Evolutionary conservation across 805 yeast genomes (phyloP).

Genomic region (Candida ipomoeae): DNA sequence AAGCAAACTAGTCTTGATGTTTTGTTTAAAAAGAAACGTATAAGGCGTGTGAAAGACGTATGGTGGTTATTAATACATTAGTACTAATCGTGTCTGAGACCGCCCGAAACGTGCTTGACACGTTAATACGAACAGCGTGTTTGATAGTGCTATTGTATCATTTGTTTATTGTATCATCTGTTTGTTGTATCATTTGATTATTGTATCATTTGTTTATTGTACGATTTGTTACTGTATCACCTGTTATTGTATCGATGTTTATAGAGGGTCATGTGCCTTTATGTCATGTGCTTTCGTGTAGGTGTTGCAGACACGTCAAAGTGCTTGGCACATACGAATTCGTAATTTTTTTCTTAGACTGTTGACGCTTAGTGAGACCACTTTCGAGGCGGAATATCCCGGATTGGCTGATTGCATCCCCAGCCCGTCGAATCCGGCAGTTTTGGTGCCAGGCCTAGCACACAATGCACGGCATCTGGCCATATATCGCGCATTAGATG

Average conservation of each 20-base stretch:
- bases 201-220: no score
- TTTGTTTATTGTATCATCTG: no score
- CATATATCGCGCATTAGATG: neutral
- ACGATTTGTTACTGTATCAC: neutral
- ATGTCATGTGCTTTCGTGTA: neutral
- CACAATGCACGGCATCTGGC: slow-evolving; percentile 1
- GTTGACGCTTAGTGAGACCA: neutral
- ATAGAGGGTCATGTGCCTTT: neutral
- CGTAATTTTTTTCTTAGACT: neutral
- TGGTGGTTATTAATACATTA: no score
- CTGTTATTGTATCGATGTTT: neutral
- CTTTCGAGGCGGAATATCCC: neutral
- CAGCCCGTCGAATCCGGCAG: neutral
- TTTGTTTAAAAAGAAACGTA: no score
- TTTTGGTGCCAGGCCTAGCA: neutral
- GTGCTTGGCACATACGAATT: no score
- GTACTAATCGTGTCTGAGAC: no score
- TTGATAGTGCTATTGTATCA: no score
- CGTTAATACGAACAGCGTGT: no score
- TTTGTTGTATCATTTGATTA: neutral
- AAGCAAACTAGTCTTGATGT: no score
- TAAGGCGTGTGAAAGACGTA: no score
- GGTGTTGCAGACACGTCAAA: no score
- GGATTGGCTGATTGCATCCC: neutral
- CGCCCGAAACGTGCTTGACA: no score